Evolutionary conservation across 352 stramenopile genomes (phyloP), one percentile per base, ranked within the genome.

Genomic region (Phytophthora idaei): DNA sequence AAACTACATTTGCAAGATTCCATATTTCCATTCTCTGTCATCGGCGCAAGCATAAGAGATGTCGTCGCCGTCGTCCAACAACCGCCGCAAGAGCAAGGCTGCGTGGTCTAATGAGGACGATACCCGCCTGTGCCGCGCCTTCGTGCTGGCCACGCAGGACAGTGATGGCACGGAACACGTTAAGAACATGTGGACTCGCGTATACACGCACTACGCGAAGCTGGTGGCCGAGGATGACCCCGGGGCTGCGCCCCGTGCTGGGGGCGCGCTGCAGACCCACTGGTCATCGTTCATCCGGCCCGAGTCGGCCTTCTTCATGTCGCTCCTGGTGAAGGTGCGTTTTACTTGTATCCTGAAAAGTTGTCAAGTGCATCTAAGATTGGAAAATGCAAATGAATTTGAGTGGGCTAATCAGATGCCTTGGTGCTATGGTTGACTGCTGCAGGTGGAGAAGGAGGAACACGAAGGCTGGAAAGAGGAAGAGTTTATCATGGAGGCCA

Each of bases 271-370:
- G 32, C 69, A 76, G 59, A 76, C 69, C 14, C 69, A 76, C 45
- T 76, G 64, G 69, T 71, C 69, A 21, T 69, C 69, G n/a, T 71
- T 70, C 8, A 65, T 76, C 31, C 69, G 69, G 4, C 69, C 69
- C 5, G 69, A 76, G 27, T 34, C 54, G 27, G 54, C 64, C n/a
- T 68, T 76, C 15, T 76, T 73, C 44, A 70, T 73, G 54, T 58
- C 48, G 25, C 44, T 67, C n/a, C 14, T 76, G 5, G 59, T 61
- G 9, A 62, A 66, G 67, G 67, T 66, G 34, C 34, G 60, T 34
- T 21, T 21, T 21, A 21, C 21, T 21, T 21, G 14, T 17, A 42
- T 42, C 1, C 3, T 42, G 10, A 42, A 42, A 42, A 42, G 36
- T 42, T 17, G 1, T 42, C 7, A 27, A 28, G 17, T 29, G 14